phyloP scores from a whole-genome alignment of 306 rosid species.

The Glycyrrhiza uralensis region DNA sequence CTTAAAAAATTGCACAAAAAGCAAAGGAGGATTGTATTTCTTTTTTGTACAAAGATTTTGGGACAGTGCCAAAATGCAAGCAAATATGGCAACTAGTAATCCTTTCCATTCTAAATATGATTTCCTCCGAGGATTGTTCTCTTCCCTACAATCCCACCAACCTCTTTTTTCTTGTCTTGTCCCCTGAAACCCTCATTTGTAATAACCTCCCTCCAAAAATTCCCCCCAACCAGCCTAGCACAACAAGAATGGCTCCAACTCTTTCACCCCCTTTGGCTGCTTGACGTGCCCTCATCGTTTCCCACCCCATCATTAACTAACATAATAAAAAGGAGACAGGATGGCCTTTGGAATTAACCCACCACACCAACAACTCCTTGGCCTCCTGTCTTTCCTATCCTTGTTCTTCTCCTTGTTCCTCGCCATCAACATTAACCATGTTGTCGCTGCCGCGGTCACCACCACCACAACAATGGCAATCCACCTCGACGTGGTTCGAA shows the following conservation, averaged over 20 bases:
- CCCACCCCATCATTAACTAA: constrained; percentile 10
- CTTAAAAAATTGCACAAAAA: neutral
- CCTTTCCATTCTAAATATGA: neutral
- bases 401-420: neutral
- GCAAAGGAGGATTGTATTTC: neutral
- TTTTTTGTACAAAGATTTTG: constrained; percentile 11
- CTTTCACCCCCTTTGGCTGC: constrained; percentile 31
- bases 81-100: constrained; percentile 8
- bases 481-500: constrained; percentile 50
- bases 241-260: constrained; percentile 45
- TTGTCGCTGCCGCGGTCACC: neutral
- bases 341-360: constrained; percentile 62
- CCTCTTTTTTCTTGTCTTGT: constrained; percentile 6
- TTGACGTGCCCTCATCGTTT: constrained; percentile 22
- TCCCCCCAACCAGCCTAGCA: constrained; percentile 19
- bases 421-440: neutral
- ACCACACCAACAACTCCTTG: constrained; percentile 15
- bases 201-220: constrained; percentile 35
- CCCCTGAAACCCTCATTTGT: constrained; percentile 8
- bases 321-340: constrained; percentile 52
- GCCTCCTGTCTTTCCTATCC: constrained; percentile 59
- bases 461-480: constrained; percentile 12
- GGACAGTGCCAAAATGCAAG: neutral
- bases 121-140: constrained; percentile 56
- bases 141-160: constrained; percentile 64